A percentile compares a stretch with the other conserved stretches of the same genome.
Conservation (phyloP, 495 filamentous ascomycete species). For the Penicillium alfredii region DNA sequence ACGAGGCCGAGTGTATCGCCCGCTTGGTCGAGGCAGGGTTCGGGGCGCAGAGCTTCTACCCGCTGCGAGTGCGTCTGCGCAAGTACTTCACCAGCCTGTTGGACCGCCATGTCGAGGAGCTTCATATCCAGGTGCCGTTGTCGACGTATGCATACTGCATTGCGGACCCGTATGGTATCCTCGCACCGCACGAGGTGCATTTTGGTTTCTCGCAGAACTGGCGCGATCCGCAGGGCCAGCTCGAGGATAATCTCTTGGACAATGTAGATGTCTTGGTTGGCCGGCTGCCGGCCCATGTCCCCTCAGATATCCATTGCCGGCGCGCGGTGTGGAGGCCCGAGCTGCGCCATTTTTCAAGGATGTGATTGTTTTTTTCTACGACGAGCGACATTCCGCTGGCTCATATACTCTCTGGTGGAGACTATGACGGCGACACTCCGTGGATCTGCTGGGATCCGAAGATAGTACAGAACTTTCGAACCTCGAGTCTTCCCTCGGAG, state of each 20-base stretch:
- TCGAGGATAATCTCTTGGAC: conserved; percentile 55
- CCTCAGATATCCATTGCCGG: conserved; percentile 76
- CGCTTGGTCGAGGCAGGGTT: conserved; percentile 56
- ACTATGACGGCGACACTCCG: conserved; percentile 88
- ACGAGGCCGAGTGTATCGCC: conserved; percentile 32
- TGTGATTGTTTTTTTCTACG: conserved; percentile 77
- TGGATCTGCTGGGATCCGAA: conserved; percentile 87
- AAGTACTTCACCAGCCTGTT: conserved; percentile 49
- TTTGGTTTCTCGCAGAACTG: conserved; percentile 65
- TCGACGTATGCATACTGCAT: conserved; percentile 78
- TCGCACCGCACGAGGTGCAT: conserved; percentile 72
- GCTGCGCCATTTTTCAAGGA: conserved; percentile 72
- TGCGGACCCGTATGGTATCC: conserved; percentile 65
- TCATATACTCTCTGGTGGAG: conserved; percentile 79
- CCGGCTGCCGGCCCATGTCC: conserved; percentile 72
- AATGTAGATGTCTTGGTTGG: conserved; percentile 77
- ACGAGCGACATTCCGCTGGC: conserved; percentile 67
- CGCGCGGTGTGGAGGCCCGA: conserved; percentile 59
- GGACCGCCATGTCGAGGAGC: conserved; percentile 50
- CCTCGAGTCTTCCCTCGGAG: conserved; percentile 53
- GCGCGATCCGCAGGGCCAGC: conserved; percentile 52
- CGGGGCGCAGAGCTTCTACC: conserved; percentile 49
- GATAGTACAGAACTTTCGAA: conserved; percentile 69
- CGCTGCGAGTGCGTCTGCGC: conserved; percentile 52
- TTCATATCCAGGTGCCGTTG: conserved; percentile 66